These are phyloP conservation scores for Sporisorium sorghi DNA, from an alignment of 1,284 basidiomycete genomes.

Conservation along the genomic window DNA sequence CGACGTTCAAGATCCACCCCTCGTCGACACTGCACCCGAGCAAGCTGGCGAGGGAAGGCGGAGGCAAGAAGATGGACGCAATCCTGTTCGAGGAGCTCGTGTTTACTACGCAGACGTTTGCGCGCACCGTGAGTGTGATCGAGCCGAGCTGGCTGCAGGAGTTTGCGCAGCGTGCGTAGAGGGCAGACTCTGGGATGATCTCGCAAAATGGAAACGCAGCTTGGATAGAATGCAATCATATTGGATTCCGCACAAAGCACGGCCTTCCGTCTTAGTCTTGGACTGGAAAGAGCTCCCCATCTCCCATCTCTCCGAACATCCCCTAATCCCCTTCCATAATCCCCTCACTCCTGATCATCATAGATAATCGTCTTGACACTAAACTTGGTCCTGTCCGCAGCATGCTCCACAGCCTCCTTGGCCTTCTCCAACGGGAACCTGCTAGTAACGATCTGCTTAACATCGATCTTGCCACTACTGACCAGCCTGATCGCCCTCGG, in stretches of 20 bases:
- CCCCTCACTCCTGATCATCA: constrained; percentile 42
- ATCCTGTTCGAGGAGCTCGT: constrained; percentile 67
- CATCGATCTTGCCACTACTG: constrained; percentile 81
- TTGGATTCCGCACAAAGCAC: constrained; percentile 1
- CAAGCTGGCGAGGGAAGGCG: constrained; percentile 29
- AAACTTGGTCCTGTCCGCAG: constrained; percentile 75
- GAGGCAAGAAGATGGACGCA: constrained; percentile 27
- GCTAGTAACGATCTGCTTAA: constrained; percentile 89
- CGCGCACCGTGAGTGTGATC: constrained; percentile 60
- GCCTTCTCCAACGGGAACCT: constrained; percentile 81
- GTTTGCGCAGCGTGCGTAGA: constrained; percentile 19
- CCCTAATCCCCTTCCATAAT: too few relatives aligned
- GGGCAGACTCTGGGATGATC: too few relatives aligned
- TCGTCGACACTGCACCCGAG: constrained; percentile 54
- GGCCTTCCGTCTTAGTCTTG: too few relatives aligned
- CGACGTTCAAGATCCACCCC: constrained; percentile 64
- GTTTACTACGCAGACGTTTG: constrained; percentile 66
- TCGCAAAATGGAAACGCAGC: not conserved
- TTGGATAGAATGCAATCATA: not conserved
- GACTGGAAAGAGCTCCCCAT: too few relatives aligned
- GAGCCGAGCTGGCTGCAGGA: constrained; percentile 64
- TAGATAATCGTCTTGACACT: constrained; percentile 64
- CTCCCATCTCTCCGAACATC: too few relatives aligned
- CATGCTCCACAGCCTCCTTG: constrained; percentile 82
- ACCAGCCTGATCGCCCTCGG: constrained; percentile 85